These are phyloP conservation scores for Scleroderma bovista DNA, from an alignment of 768 basidiomycete genomes.

Conservation along the genomic window DNA sequence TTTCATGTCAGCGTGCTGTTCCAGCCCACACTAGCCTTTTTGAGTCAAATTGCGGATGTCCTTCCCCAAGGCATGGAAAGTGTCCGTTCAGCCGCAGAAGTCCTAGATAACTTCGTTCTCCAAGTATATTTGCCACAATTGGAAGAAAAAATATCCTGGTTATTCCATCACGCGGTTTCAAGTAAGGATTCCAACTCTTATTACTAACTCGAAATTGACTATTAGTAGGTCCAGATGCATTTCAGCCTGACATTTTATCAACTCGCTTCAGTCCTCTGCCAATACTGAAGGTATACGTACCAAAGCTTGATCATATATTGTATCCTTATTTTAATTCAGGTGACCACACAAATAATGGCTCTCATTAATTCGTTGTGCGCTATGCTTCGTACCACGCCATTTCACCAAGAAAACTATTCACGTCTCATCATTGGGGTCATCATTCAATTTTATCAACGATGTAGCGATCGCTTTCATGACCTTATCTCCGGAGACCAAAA, in stretches of 20 bases:
- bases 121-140: conserved; percentile 91
- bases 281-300: conserved; percentile 60
- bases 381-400: conserved; percentile 88
- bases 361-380: conserved; percentile 87
- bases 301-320: background rate
- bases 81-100: conserved; percentile 57
- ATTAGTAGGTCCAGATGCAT: conserved; percentile 71
- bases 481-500: conserved; percentile 45
- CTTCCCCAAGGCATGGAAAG: conserved; percentile 70
- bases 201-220: background rate
- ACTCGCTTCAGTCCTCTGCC: conserved; percentile 62
- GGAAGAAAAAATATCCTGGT: conserved; percentile 84
- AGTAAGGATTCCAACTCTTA: conserved; percentile 38
- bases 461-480: conserved; percentile 81
- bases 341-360: conserved; percentile 78
- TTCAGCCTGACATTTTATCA: conserved; percentile 74
- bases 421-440: conserved; percentile 91
- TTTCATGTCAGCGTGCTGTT: conserved; percentile 96
- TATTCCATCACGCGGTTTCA: conserved; percentile 83
- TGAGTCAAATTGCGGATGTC: conserved; percentile 64
- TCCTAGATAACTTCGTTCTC: conserved; percentile 89
- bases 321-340: conserved; percentile 40
- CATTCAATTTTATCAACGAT: conserved; percentile 94
- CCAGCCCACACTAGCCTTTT: conserved; percentile 84
- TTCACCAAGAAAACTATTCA: conserved; percentile 92